Evolutionary conservation across 2,329 filamentous ascomycete species (phyloP).

Genomic region (Waltergamsia citrina): DNA sequence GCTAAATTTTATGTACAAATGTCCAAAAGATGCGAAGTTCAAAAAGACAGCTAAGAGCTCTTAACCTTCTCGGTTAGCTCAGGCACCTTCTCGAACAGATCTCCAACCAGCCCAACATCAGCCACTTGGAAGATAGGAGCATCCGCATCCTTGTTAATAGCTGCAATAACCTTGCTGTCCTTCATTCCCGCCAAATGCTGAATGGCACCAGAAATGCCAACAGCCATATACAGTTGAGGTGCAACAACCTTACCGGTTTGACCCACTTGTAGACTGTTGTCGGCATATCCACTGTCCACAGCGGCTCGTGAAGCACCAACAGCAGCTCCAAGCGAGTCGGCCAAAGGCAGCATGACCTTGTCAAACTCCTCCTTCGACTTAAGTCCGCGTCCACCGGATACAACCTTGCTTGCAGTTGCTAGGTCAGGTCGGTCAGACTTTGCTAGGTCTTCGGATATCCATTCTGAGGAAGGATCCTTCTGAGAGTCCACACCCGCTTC

Average conservation of each 20-base stretch:
- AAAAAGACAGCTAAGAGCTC: slow-evolving; percentile 32
- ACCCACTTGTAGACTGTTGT: slow-evolving; percentile 96
- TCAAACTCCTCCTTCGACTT: slow-evolving; percentile 99
- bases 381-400: slow-evolving; percentile 86
- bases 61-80: slow-evolving; percentile 95
- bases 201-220: slow-evolving; percentile 93
- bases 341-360: slow-evolving; percentile 80
- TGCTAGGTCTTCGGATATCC: slow-evolving; percentile 87
- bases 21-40: too few relatives aligned
- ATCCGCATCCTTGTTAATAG: slow-evolving; percentile 96
- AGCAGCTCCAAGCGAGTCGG: slow-evolving; percentile 87
- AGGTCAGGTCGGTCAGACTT: slow-evolving; percentile 93
- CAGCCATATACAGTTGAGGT: slow-evolving; percentile 88
- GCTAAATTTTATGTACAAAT: too few relatives aligned
- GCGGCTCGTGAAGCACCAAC: slow-evolving; percentile 92
- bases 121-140: slow-evolving; percentile 98
- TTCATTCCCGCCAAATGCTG: slow-evolving; percentile 99
- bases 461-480: slow-evolving; percentile 63
- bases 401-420: slow-evolving; percentile 77
- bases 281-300: slow-evolving; percentile 93
- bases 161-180: slow-evolving; percentile 98
- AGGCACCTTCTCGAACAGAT: slow-evolving; percentile 91
- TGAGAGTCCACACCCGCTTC: slow-evolving; percentile 83
- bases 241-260: slow-evolving; percentile 99
- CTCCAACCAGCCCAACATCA: slow-evolving; percentile 89